Percentiles rank a stretch among this genome's conserved stretches.
phyloP scores from a whole-genome alignment of 75 land plant species.

The Cunninghamia lanceolata region DNA sequence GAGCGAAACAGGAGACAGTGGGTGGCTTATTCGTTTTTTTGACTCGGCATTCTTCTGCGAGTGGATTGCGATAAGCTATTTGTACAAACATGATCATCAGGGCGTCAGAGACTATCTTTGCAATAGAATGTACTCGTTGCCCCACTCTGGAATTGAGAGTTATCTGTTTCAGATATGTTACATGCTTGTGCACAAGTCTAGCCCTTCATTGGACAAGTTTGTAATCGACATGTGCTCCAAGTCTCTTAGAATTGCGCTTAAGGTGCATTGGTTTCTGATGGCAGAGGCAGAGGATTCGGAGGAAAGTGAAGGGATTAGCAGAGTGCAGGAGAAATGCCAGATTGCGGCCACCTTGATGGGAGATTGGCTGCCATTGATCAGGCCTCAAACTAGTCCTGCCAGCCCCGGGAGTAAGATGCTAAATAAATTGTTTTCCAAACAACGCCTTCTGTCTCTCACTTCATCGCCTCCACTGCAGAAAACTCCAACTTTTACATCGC shows the following conservation, averaged over 20 bases:
- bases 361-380: conserved; percentile 86
- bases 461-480: conserved; percentile 65
- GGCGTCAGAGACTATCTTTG: conserved; percentile 98
- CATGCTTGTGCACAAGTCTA: conserved; percentile 93
- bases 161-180: conserved; percentile 98
- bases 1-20: conserved; percentile 65
- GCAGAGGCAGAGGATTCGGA: conserved; percentile 94
- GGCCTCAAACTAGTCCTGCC: conserved; percentile 38
- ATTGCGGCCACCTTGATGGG: conserved; percentile 89
- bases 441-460: conserved; percentile 66
- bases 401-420: conserved; percentile 63
- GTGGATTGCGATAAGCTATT: conserved; percentile 99
- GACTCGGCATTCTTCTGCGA: conserved; percentile 99
- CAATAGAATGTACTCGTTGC: conserved; percentile 95
- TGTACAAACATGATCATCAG: conserved; percentile 92
- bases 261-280: conserved; percentile 98
- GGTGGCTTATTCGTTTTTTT: conserved; percentile 98
- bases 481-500: conserved; percentile 9
- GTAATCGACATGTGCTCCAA: conserved; percentile 94
- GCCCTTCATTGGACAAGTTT: conserved; percentile 93
- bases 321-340: conserved; percentile 96
- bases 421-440: conserved; percentile 73
- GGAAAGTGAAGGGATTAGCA: conserved; percentile 71
- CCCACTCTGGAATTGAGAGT: conserved; percentile 84
- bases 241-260: conserved; percentile 84